Conservation (phyloP, 202 grass and related monocot species). For the Digitaria exilis region DNA sequence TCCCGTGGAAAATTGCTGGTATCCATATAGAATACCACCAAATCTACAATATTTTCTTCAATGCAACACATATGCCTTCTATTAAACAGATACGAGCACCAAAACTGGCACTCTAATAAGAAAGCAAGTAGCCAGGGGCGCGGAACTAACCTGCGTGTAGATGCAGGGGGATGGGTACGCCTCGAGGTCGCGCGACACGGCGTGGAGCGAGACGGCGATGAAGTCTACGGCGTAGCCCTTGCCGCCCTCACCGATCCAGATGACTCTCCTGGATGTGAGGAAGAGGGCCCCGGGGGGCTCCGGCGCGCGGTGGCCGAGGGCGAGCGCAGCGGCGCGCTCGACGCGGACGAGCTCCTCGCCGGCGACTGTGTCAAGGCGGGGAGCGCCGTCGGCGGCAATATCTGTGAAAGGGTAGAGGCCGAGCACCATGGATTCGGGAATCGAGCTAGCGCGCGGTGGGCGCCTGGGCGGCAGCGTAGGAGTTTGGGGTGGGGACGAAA, state of each 20-base stretch:
- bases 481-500: neutral
- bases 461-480: no score
- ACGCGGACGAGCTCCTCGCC: constrained; percentile 77
- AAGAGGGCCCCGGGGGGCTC: constrained; percentile 73
- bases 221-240: constrained; percentile 76
- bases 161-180: constrained; percentile 71
- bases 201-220: constrained; percentile 70
- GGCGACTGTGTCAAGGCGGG: constrained; percentile 40
- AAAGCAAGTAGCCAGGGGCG: neutral
- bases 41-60: neutral
- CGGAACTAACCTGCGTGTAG: constrained; percentile 63
- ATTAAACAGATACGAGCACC: neutral
- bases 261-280: constrained; percentile 73
- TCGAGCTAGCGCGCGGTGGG: neutral
- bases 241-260: constrained; percentile 65
- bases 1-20: neutral
- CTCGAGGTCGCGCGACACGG: constrained; percentile 78
- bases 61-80: neutral
- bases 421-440: constrained; percentile 10
- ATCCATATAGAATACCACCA: neutral
- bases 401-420: constrained; percentile 51
- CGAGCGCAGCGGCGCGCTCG: constrained; percentile 55
- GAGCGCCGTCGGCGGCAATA: constrained; percentile 40
- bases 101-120: neutral
- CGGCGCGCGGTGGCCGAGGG: constrained; percentile 49